Conservation (phyloP, 805 yeast species). For the Candida arabinofermentans region DNA sequence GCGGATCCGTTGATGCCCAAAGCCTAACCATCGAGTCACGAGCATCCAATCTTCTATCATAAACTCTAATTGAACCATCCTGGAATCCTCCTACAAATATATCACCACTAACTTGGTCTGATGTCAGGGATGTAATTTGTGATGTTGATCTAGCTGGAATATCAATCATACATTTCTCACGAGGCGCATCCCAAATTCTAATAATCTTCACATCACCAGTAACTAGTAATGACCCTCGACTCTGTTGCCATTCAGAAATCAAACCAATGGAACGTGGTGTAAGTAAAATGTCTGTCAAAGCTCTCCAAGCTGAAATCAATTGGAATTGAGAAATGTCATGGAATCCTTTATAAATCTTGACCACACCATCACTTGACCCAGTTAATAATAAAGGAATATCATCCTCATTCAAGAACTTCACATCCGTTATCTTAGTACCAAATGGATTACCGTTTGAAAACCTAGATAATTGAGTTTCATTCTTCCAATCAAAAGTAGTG, state of each 20-base stretch:
- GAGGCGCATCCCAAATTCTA: slow-evolving; percentile 93
- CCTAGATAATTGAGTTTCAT: slow-evolving; percentile 50
- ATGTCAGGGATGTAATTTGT: slow-evolving; percentile 82
- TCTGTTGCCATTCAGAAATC: slow-evolving; percentile 94
- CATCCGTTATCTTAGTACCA: slow-evolving; percentile 85
- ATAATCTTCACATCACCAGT: slow-evolving; percentile 94
- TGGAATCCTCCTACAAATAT: slow-evolving; percentile 88
- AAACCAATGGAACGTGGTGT: slow-evolving; percentile 82
- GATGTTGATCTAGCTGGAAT: slow-evolving; percentile 90
- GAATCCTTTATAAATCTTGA: slow-evolving; percentile 77
- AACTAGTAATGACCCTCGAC: slow-evolving; percentile 83
- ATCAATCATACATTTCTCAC: slow-evolving; percentile 81
- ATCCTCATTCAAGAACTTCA: slow-evolving; percentile 86
- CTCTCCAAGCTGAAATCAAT: slow-evolving; percentile 87
- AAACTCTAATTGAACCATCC: slow-evolving; percentile 84
- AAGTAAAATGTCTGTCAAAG: slow-evolving; percentile 76
- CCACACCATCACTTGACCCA: slow-evolving; percentile 93
- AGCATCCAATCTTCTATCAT: slow-evolving; percentile 82
- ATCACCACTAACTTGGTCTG: slow-evolving; percentile 94
- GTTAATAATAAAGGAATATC: slow-evolving; percentile 80
- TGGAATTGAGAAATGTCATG: slow-evolving; percentile 52
- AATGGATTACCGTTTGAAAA: slow-evolving; percentile 83
- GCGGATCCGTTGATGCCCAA: slow-evolving; percentile 54
- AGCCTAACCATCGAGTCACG: slow-evolving; percentile 80
- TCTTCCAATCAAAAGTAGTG: slow-evolving; percentile 85